A percentile compares a stretch with the other conserved stretches of the same genome.
Conservation (phyloP, 805 yeast species). For the Saturnispora dispora region DNA sequence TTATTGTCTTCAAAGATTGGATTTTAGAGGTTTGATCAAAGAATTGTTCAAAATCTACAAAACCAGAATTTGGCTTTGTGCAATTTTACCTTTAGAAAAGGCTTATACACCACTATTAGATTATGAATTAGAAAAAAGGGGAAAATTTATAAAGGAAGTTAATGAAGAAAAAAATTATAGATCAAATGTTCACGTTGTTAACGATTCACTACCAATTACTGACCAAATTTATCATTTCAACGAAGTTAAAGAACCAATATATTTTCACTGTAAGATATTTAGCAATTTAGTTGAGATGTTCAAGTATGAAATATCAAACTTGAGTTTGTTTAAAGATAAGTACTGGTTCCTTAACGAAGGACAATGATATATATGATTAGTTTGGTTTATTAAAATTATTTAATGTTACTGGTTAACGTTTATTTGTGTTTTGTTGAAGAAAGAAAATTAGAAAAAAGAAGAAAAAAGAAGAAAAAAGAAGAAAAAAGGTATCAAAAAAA, state of each 20-base stretch:
- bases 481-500: not conserved
- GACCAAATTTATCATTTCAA: slow-evolving; percentile 34
- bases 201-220: slow-evolving; percentile 26
- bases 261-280: slow-evolving; percentile 45
- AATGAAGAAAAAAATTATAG: slow-evolving; percentile 30
- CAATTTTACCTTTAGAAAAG: slow-evolving; percentile 40
- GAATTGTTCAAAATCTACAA: slow-evolving; percentile 69
- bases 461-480: too few relatives aligned
- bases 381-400: not conserved
- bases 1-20: slow-evolving; percentile 54
- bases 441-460: not conserved
- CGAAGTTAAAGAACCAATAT: slow-evolving; percentile 32
- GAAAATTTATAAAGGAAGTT: not conserved
- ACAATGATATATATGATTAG: not conserved
- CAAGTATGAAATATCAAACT: slow-evolving; percentile 29
- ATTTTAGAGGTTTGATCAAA: slow-evolving; percentile 62
- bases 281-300: slow-evolving; percentile 38
- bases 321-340: slow-evolving; percentile 21
- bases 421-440: slow-evolving; percentile 2
- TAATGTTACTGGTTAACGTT: not conserved
- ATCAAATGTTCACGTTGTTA: slow-evolving; percentile 27
- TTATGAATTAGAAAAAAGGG: slow-evolving; percentile 23
- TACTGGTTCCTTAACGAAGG: slow-evolving; percentile 19
- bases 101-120: slow-evolving; percentile 24
- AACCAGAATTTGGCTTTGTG: slow-evolving; percentile 79